Base-by-base conservation (phyloP, 768 basidiomycete species). In the Lactarius quietus region DNA sequence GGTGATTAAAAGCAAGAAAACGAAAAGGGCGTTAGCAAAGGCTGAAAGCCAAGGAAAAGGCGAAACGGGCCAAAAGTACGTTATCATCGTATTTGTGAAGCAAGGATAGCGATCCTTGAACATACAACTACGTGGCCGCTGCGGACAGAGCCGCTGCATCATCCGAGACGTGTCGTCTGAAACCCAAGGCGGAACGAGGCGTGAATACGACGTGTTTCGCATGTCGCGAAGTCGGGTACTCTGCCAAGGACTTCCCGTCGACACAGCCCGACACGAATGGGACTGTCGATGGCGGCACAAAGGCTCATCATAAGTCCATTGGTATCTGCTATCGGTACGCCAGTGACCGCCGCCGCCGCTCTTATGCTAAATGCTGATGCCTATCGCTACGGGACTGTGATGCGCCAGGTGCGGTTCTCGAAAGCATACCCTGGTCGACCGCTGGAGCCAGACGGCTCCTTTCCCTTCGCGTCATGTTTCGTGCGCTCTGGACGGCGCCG, bases 401-500 rank as follows among this genome's bases (percentile, higher is more conserved):
- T 26, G 59, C 17, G 48, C 8, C 69, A 95, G 95, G 70, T 97
- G 95, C 69, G 91, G 93, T 53, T 93, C 93, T 3, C 81, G 79
- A 6, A 83, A 80, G 59, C 95, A 98, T 69, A 88, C 81, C 17
- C 81, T 98, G 1, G 81, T 66, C 86, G 86, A 70, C 81, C 84
- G 6, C 77, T 77, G 23, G 83, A 93, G 73, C 79, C 83, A 15
- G 73, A 72, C 20, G 81, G 92, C 63, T 89, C 90, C 1, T 80
- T 93, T 3, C 95, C 95, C 1, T 94, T 86, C 70, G 95, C 95
- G 0, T 90, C 88, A 3, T 98, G 95, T 76, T 98, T 94, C 73
- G 89, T 98, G 23, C 97, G 95, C 73, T 85, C 84, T 4, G 82
- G 80, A 4, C 87, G 83, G 70, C 95, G 95, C 1, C 95, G 97